phyloP scores from a whole-genome alignment of 208 protist species.

The Leishmania tarentolae region DNA sequence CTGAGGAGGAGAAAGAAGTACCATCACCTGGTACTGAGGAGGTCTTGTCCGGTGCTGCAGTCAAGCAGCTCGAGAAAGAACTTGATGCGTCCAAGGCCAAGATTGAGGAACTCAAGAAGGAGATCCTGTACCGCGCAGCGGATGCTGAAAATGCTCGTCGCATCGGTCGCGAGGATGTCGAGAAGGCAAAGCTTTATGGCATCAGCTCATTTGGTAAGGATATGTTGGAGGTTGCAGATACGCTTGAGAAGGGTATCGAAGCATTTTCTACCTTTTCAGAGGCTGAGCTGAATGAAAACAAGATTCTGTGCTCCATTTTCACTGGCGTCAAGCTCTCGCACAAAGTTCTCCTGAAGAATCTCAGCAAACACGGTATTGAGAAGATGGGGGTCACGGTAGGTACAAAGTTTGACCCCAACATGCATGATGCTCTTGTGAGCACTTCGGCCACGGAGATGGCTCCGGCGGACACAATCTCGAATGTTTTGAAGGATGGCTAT shows the following conservation, averaged over 20 bases:
- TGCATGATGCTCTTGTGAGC: constrained; percentile 91
- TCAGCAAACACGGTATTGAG: constrained; percentile 86
- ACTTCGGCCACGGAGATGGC: constrained; percentile 55
- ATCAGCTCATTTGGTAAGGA: constrained; percentile 91
- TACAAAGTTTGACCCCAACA: constrained; percentile 85
- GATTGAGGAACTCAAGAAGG: constrained; percentile 81
- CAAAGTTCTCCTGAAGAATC: constrained; percentile 85
- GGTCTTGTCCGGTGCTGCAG: constrained; percentile 25
- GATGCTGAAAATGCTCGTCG: constrained; percentile 91
- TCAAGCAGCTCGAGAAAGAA: constrained; percentile 69
- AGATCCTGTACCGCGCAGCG: constrained; percentile 82
- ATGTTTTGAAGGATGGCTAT: constrained; percentile 92
- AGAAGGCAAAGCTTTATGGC: constrained; percentile 89
- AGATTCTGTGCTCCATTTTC: constrained; percentile 63
- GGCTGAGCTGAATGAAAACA: constrained; percentile 58
- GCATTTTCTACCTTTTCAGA: constrained; percentile 55
- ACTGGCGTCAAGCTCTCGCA: constrained; percentile 88
- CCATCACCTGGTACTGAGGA: constrained; percentile 22
- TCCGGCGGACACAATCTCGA: constrained; percentile 62
- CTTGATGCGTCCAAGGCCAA: constrained; percentile 61
- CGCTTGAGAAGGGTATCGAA: constrained; percentile 89
- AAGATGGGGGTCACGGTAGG: constrained; percentile 79
- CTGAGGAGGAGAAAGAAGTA: constrained; percentile 30
- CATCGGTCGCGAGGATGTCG: constrained; percentile 88
- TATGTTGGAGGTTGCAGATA: constrained; percentile 93